Evolutionary conservation across 805 yeast genomes (phyloP).

Genomic region (Maudiozyma barnettii): DNA sequence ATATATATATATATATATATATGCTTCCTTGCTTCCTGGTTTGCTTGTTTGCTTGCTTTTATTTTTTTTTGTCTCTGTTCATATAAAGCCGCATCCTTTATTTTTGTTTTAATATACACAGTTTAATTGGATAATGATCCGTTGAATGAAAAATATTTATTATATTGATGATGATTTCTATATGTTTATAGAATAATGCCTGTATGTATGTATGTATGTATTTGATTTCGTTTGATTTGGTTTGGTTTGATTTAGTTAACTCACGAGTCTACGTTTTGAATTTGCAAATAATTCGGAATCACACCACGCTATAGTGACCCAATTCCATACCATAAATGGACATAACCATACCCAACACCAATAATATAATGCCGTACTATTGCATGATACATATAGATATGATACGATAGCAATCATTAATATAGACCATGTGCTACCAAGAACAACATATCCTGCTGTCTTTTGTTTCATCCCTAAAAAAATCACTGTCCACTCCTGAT

Average conservation of each 20-base stretch:
- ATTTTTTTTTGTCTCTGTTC: too few species aligned
- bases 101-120: background rate
- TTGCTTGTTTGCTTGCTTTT: too few species aligned
- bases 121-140: background rate
- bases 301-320: slow-evolving; percentile 29
- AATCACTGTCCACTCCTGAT: background rate
- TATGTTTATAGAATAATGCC: background rate
- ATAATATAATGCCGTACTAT: slow-evolving; percentile 14
- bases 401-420: slow-evolving; percentile 7
- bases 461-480: slow-evolving; percentile 11
- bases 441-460: slow-evolving; percentile 10
- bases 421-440: slow-evolving; percentile 15
- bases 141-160: too few species aligned
- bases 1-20: too few species aligned
- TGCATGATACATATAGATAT: slow-evolving; percentile 9
- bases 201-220: too few species aligned
- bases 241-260: background rate
- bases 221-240: background rate
- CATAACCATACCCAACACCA: slow-evolving; percentile 23
- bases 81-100: too few species aligned
- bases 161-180: too few species aligned
- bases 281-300: slow-evolving; percentile 26
- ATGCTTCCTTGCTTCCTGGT: too few species aligned
- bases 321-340: slow-evolving; percentile 26
- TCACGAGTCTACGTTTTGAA: slow-evolving; percentile 11